A percentile compares a stretch with the other conserved stretches of the same genome.
These are phyloP conservation scores for Pleurotus citrinopileatus DNA, from an alignment of 768 basidiomycete genomes.

Conservation along the genomic window DNA sequence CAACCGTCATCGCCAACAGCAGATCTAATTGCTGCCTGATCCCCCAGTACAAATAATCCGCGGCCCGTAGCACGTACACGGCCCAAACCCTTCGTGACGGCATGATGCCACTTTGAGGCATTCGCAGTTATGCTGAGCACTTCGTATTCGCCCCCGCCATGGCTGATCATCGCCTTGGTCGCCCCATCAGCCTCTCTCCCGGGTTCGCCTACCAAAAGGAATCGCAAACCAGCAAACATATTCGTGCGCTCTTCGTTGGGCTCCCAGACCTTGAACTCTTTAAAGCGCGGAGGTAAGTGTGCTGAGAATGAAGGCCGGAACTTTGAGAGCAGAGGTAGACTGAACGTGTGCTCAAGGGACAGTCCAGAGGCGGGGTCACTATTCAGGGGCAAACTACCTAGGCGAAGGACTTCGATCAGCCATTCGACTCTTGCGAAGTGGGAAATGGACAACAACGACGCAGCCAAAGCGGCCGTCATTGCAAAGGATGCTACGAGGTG, in stretches of 20 bases:
- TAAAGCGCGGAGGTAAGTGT: constrained; percentile 43
- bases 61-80: constrained; percentile 41
- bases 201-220: constrained; percentile 60
- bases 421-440: constrained; percentile 67
- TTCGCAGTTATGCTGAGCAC: constrained; percentile 53
- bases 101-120: constrained; percentile 45
- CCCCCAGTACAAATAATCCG: constrained; percentile 50
- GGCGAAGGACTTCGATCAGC: constrained; percentile 57
- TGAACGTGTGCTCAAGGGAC: constrained; percentile 50
- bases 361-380: constrained; percentile 29
- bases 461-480: constrained; percentile 46
- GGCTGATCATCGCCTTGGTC: constrained; percentile 49
- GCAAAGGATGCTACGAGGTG: constrained; percentile 54
- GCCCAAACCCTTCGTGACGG: constrained; percentile 42
- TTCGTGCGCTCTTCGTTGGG: constrained; percentile 60
- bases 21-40: constrained; percentile 41
- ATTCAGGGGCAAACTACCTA: constrained; percentile 36
- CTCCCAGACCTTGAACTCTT: constrained; percentile 59
- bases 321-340: constrained; percentile 49
- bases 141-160: constrained; percentile 63
- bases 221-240: constrained; percentile 51
- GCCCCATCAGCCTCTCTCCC: constrained; percentile 45
- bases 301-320: constrained; percentile 59
- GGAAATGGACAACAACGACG: constrained; percentile 57
- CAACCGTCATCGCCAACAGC: constrained; percentile 55